A percentile compares a stretch with the other conserved stretches of the same genome.
These are phyloP conservation scores for Eutrema salsugineum DNA, from an alignment of 441 rosid genomes.

Conservation along the genomic window DNA sequence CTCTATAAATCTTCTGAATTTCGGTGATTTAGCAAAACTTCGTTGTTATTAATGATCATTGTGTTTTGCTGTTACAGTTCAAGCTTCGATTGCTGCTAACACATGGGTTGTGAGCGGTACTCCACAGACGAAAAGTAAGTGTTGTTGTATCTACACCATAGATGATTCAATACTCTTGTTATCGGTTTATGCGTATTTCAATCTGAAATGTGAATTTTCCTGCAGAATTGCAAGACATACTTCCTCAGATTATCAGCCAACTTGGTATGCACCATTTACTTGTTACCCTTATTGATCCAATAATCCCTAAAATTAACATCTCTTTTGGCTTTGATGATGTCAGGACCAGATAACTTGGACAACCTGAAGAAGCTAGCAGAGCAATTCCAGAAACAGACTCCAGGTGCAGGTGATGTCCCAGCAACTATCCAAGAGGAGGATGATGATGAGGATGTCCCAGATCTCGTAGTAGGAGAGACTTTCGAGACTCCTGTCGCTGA, in stretches of 20 bases:
- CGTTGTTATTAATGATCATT: neutral
- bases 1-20: no score
- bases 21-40: neutral
- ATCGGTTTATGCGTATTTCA: neutral
- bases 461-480: conserved; percentile 76
- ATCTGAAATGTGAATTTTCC: neutral
- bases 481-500: conserved; percentile 50
- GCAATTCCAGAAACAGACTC: conserved; percentile 73
- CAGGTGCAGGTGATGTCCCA: conserved; percentile 38
- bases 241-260: conserved; percentile 71
- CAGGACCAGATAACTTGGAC: conserved; percentile 84
- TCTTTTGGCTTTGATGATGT: neutral
- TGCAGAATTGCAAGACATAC: conserved; percentile 75
- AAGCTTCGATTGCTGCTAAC: conserved; percentile 82
- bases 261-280: conserved; percentile 42
- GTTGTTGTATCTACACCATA: neutral
- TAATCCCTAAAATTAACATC: neutral
- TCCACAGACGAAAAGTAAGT: conserved; percentile 78
- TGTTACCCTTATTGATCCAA: neutral
- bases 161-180: neutral
- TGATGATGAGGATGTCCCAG: conserved; percentile 78
- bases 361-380: conserved; percentile 81
- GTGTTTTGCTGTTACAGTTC: conserved; percentile 40
- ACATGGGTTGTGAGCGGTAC: conserved; percentile 88
- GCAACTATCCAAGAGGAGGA: conserved; percentile 45